These are phyloP conservation scores for Aspergillus ostianus DNA, from an alignment of 495 filamentous ascomycete genomes.

Conservation along the genomic window DNA sequence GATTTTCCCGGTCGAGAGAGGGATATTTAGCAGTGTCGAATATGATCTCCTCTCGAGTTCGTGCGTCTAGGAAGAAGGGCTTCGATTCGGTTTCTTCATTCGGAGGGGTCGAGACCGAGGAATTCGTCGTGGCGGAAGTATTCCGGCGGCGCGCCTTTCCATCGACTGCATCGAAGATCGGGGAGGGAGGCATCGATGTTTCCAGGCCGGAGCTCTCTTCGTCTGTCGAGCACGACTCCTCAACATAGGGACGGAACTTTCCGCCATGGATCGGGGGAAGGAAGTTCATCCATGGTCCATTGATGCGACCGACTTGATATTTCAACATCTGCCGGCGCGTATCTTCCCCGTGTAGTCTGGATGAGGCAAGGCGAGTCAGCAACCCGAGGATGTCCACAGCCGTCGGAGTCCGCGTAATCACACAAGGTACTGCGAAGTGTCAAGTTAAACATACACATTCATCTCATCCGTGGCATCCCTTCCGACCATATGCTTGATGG, in stretches of 20 bases:
- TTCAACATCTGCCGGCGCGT: constrained; percentile 72
- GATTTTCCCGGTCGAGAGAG: constrained; percentile 68
- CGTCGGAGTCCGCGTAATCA: not conserved
- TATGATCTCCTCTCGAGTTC: constrained; percentile 72
- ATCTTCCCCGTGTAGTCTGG: constrained; percentile 79
- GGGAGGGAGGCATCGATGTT: constrained; percentile 55
- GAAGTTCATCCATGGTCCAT: constrained; percentile 86
- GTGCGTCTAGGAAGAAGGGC: constrained; percentile 67
- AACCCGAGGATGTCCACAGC: not conserved
- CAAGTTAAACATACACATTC: constrained; percentile 64
- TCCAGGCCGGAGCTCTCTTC: constrained; percentile 7
- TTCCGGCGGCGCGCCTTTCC: constrained; percentile 33
- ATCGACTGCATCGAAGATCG: constrained; percentile 61
- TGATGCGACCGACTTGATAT: constrained; percentile 81
- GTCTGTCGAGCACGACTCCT: constrained; percentile 32
- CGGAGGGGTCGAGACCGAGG: constrained; percentile 32
- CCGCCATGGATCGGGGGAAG: constrained; percentile 91
- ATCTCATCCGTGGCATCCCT: constrained; percentile 96
- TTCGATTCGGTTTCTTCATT: constrained; percentile 32
- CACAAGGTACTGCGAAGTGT: not conserved
- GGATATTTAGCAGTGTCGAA: constrained; percentile 82
- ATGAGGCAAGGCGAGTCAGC: constrained; percentile 1
- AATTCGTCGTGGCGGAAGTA: constrained; percentile 34
- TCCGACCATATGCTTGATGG: constrained; percentile 93
- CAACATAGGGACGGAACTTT: constrained; percentile 61